Evolutionary conservation across 805 yeast genomes (phyloP).

Genomic region (Starmerella scarabaei): DNA sequence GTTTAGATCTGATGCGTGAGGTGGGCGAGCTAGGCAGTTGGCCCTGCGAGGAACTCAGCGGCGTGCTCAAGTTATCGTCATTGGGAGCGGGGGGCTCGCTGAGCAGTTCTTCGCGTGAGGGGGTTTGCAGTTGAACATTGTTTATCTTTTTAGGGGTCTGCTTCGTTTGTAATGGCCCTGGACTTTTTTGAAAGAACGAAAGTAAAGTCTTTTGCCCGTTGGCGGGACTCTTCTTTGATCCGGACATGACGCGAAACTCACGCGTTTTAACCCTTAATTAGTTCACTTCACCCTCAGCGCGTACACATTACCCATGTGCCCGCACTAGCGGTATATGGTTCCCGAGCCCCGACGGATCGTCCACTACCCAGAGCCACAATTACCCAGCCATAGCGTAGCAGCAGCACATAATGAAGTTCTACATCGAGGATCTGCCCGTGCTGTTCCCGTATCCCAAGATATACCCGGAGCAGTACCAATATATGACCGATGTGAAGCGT

Average conservation of each 20-base stretch:
- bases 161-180: constrained; percentile 1
- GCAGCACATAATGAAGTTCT: constrained; percentile 43
- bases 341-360: too few relatives aligned
- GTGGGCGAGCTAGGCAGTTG: constrained; percentile 7
- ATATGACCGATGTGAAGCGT: constrained; percentile 90
- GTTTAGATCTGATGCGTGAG: background rate
- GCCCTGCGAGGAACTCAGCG: constrained; percentile 6
- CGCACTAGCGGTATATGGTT: too few relatives aligned
- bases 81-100: background rate
- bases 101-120: too few relatives aligned
- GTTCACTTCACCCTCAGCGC: too few relatives aligned
- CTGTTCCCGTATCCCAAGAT: constrained; percentile 92
- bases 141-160: too few relatives aligned
- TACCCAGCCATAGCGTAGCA: too few relatives aligned
- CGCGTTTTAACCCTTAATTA: too few relatives aligned
- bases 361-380: too few relatives aligned
- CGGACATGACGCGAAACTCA: too few relatives aligned
- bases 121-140: too few relatives aligned
- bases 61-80: constrained; percentile 7
- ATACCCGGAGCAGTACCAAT: constrained; percentile 96
- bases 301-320: too few relatives aligned
- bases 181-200: constrained; percentile 15
- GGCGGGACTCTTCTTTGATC: too few relatives aligned
- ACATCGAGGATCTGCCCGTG: constrained; percentile 89
- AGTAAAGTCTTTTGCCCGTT: constrained; percentile 14